Conservation (phyloP, 139 green algal genomes). For the Coelastrella sp. region DNA sequence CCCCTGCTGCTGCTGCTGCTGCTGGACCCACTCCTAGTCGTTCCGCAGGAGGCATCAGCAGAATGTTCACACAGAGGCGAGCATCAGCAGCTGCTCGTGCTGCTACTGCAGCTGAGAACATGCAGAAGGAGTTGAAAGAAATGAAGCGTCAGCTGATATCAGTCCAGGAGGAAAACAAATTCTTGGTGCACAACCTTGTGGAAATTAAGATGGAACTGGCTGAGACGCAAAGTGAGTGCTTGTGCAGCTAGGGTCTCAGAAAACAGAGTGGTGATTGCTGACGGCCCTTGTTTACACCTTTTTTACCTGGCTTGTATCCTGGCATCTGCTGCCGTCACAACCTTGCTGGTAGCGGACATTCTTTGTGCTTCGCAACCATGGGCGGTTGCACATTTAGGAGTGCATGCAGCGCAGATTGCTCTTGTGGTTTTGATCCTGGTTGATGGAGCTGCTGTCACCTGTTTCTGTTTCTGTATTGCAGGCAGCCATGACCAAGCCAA, state of each 20-base stretch:
- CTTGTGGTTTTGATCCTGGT: not conserved
- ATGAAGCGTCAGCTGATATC: constrained; percentile 5
- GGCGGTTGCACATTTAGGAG: no score
- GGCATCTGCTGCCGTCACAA: no score
- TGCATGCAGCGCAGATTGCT: not conserved
- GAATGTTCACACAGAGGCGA: constrained; percentile 17
- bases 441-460: not conserved
- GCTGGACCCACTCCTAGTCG: not conserved
- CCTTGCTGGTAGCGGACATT: no score
- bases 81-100: constrained; percentile 12
- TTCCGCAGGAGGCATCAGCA: not conserved
- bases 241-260: not conserved
- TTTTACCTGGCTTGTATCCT: no score
- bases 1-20: not conserved
- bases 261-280: no score
- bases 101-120: not conserved
- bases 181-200: constrained; percentile 42
- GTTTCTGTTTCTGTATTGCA: not conserved
- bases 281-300: no score
- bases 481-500: constrained; percentile 41
- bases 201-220: constrained; percentile 53
- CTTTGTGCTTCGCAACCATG: no score
- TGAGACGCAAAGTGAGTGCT: constrained; percentile 39
- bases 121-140: constrained; percentile 28
- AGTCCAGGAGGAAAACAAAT: constrained; percentile 43